Base-by-base conservation (phyloP, 495 filamentous ascomycete species). In the Penicillium soppii region DNA sequence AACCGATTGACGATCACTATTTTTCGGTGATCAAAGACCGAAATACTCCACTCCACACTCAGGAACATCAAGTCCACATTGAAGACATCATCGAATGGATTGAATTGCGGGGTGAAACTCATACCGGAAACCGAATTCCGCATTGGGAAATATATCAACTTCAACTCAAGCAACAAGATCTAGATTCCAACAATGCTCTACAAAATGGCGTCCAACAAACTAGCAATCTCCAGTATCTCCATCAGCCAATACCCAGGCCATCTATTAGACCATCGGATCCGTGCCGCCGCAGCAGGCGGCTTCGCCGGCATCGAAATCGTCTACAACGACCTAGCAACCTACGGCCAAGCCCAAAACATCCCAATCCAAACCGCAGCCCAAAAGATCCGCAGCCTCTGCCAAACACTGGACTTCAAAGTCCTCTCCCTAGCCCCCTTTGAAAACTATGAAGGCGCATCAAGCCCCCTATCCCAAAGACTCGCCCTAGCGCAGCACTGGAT, bases 401-500 rank as follows among this genome's bases (percentile, higher is more conserved):
- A 74, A 15, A 66, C 71, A 5, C 69, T 74, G 30, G 61, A 63
- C 4, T 61, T 91, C 22, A 58, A 68, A 10, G 80, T 89, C 26
- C 52, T 90, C 20, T 82, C 83, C 25, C 69, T 91, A 4, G 86
- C 90, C 56, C 86, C 87, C 5, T 90, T 90, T 61, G 81, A 82
- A 70, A 84, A 89, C 61, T 89, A 84, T 68, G 86, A 90, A 58
- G 87, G 87, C 17, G 49, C 68, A 19, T 68, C 73, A 39, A 67
- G 65, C 6, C 58, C 72, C 4, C 69, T 81, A 13, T 58, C 82
- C 6, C 70, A 81, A 13, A 77, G 89, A 62, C 70, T 90, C 19
- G 63, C 78, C 9, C 76, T 83, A 52, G 76, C 87, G n/a, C 60
- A 66, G 10, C 69, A 82, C n/a, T 90, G 86, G 87, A 79, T 91